Base-by-base conservation (phyloP, 169 alveolate genomes). In the Besnoitia besnoiti region DNA sequence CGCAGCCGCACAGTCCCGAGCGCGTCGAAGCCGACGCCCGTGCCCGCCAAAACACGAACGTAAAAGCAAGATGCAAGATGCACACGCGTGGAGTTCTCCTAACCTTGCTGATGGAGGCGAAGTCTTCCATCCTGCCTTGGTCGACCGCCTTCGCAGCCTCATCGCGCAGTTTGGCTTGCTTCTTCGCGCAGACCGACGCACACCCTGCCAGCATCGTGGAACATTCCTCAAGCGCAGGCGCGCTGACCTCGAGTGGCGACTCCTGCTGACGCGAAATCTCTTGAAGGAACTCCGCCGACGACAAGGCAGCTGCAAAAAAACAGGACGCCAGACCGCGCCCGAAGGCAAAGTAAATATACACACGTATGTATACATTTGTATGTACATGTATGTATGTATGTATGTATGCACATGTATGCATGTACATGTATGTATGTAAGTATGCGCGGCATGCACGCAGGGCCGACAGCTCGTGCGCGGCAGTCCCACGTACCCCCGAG, bases 71-170 rank as follows among this genome's bases (percentile, higher is more conserved):
- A n/a, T n/a, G n/a, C n/a, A n/a, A n/a, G n/a, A n/a, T n/a, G n/a
- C n/a, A n/a, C n/a, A n/a, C n/a, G n/a, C n/a, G n/a, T n/a, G n/a
- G n/a, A n/a, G n/a, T n/a, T n/a, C n/a, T n/a, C n/a, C 24, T 55
- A 1, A 77, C 87, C 87, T 77, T 77, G 33, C 44, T 27, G 87
- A 40, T 77, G 49, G 87, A 39, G 3, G 87, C 49, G 59, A 77
- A 77, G 87, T 77, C 87, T 19, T 77, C 87, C 87, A 77, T 77
- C 14, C 87, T 37, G 10, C 59, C 87, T 16, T 77, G 59, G 55
- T 77, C 87, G 55, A 77, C 87, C 7, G 87, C 87, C 55, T 44
- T 77, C 39, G 87, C 87, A 1, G 87, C 87, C 19, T 77, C 87
- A 1, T 42, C 87, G 5, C 30, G 87, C n/a, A 77, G 59, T 10